Base-by-base conservation (phyloP, 176 grass and related monocot species). In the Luzula sylvatica region DNA sequence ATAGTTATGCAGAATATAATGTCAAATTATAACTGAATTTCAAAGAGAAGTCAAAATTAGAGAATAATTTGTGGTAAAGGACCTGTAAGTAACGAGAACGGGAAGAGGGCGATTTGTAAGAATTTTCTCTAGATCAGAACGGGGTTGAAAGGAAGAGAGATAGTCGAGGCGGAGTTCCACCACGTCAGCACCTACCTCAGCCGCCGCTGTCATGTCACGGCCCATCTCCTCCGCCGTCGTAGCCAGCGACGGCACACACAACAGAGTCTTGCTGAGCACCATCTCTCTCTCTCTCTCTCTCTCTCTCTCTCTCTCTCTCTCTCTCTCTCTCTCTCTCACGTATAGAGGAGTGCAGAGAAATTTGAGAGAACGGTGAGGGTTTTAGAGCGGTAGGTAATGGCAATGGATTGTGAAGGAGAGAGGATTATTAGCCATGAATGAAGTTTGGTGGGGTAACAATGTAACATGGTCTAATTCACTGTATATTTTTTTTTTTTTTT, bases 31-130 rank as follows among this genome's bases (percentile, higher is more conserved):
- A n/a, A n/a, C n/a, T n/a, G n/a, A n/a, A n/a, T n/a, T n/a, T n/a
- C n/a, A n/a, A n/a, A n/a, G n/a, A n/a, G n/a, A n/a, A n/a, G n/a
- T n/a, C n/a, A n/a, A n/a, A n/a, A n/a, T n/a, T n/a, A n/a, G n/a
- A n/a, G 42, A 28, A 54, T 35, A 35, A 35, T 2, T 9, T 35
- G 30, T 20, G 6, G 52, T 49, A 11, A 54, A 63, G 25, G 23
- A 88, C 92, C 92, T 70, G 85, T 98, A 98, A 23, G 92, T 98
- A 78, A 98, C 92, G 65, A 98, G 75, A 45, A 65, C 68, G 3
- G 85, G 92, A 44, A 98, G 72, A 38, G 81, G 75, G 15, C 92
- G 92, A 23, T 66, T 27, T 17, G 66, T 48, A 72, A 98, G 75
- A 38, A 98, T 72, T 39, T 71, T 46, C 38, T 69, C 66, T 12